phyloP scores from a whole-genome alignment of 768 basidiomycete species.

The Mycena chlorophos region DNA sequence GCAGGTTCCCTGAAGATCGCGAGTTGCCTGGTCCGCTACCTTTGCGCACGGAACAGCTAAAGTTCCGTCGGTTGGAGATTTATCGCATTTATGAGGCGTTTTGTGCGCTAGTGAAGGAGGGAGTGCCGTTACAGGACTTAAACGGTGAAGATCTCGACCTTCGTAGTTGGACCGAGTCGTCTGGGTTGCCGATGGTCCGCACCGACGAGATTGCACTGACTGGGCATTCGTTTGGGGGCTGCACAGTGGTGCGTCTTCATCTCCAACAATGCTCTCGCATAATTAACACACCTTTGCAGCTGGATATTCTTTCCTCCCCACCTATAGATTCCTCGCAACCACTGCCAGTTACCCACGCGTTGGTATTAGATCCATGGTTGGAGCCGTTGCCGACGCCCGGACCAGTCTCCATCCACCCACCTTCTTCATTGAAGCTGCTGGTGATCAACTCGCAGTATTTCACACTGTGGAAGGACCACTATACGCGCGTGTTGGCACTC shows the following conservation, averaged over 20 bases:
- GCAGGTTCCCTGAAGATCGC: constrained; percentile 19
- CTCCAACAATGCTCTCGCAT: constrained; percentile 1
- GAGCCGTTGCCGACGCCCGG: constrained; percentile 70
- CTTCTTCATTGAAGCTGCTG: constrained; percentile 38
- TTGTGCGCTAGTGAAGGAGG: constrained; percentile 46
- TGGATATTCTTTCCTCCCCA: constrained; percentile 58
- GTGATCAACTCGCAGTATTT: constrained; percentile 79
- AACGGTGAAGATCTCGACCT: constrained; percentile 38
- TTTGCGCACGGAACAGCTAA: constrained; percentile 69
- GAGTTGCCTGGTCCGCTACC: constrained; percentile 32
- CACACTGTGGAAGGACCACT: constrained; percentile 79
- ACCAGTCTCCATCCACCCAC: constrained; percentile 35
- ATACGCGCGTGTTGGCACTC: constrained; percentile 54
- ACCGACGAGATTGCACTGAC: constrained; percentile 40
- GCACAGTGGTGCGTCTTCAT: constrained; percentile 40
- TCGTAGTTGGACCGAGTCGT: constrained; percentile 40
- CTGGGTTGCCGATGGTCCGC: constrained; percentile 30
- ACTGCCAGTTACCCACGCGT: constrained; percentile 56
- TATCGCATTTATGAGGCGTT: constrained; percentile 65
- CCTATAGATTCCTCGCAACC: constrained; percentile 36
- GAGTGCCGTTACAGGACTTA: constrained; percentile 37
- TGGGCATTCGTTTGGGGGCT: constrained; percentile 51
- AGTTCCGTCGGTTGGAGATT: constrained; percentile 68
- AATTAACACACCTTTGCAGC: constrained; percentile 34
- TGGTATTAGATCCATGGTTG: constrained; percentile 84